phyloP scores from a whole-genome alignment of 805 yeast genomes.

The Barnettozyma populi region DNA sequence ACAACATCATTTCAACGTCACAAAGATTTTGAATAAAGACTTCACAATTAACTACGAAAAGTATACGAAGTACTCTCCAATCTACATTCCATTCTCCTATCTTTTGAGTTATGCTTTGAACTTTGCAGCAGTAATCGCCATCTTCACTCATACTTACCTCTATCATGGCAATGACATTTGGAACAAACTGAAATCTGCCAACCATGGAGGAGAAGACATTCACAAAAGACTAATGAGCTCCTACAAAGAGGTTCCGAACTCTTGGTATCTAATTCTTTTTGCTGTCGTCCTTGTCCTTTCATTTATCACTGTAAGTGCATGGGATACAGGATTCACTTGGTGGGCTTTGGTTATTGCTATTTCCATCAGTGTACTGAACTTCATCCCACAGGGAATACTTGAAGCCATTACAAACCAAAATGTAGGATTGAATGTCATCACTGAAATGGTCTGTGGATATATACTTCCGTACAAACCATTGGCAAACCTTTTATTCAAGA shows the following conservation, averaged over 20 bases:
- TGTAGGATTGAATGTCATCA: slow-evolving; percentile 54
- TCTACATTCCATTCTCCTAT: slow-evolving; percentile 53
- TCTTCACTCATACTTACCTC: slow-evolving; percentile 50
- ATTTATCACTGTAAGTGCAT: slow-evolving; percentile 29
- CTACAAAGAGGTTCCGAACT: slow-evolving; percentile 68
- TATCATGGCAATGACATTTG: slow-evolving; percentile 54
- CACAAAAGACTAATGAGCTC: slow-evolving; percentile 47
- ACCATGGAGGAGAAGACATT: slow-evolving; percentile 40
- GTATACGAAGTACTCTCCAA: slow-evolving; percentile 51
- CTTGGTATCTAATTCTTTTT: slow-evolving; percentile 30
- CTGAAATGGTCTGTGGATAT: slow-evolving; percentile 56
- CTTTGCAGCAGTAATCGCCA: slow-evolving; percentile 60
- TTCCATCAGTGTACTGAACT: slow-evolving; percentile 44
- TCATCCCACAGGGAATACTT: slow-evolving; percentile 53
- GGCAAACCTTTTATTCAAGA: slow-evolving; percentile 50
- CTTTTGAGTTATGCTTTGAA: slow-evolving; percentile 50
- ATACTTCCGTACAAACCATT: slow-evolving; percentile 50
- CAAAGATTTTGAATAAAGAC: slow-evolving; percentile 39
- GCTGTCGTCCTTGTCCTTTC: slow-evolving; percentile 25
- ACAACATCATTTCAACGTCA: slow-evolving; percentile 41
- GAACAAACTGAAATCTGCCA: slow-evolving; percentile 32
- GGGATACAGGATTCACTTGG: slow-evolving; percentile 52
- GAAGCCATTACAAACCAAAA: slow-evolving; percentile 52
- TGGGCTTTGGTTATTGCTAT: slow-evolving; percentile 58
- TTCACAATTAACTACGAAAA: slow-evolving; percentile 37